phyloP scores from a whole-genome alignment of 2,329 filamentous ascomycete species.

The Claviceps digitariae region DNA sequence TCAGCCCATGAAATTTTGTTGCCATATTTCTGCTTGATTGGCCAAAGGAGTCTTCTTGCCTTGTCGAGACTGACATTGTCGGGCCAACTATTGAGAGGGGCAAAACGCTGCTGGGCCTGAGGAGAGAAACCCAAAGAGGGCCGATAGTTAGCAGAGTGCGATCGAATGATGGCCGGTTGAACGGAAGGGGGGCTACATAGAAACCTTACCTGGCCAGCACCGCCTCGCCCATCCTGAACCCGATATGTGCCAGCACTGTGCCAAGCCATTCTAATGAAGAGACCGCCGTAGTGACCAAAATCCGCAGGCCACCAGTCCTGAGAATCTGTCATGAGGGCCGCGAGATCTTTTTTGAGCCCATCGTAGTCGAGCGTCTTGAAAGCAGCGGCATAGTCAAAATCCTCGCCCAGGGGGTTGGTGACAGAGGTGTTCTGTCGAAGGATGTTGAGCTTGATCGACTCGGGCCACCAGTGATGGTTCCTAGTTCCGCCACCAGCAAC shows the following conservation, averaged over 20 bases:
- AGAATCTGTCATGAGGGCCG: constrained; percentile 61
- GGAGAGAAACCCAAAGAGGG: background rate
- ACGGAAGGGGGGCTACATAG: no score
- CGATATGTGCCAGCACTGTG: constrained; percentile 70
- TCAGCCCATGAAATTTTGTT: constrained; percentile 75
- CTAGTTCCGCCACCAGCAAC: constrained; percentile 49
- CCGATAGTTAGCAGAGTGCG: background rate
- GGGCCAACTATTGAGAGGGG: constrained; percentile 68
- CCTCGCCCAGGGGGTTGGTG: constrained; percentile 49
- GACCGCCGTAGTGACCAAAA: constrained; percentile 67
- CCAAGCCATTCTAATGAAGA: constrained; percentile 73
- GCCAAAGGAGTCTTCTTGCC: constrained; percentile 65
- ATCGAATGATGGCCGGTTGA: no score
- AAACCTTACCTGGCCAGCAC: constrained; percentile 41
- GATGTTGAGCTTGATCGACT: constrained; percentile 52
- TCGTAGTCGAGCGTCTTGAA: constrained; percentile 48
- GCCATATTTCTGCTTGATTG: constrained; percentile 75
- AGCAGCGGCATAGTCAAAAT: constrained; percentile 59
- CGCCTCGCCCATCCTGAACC: constrained; percentile 60
- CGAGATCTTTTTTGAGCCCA: constrained; percentile 63
- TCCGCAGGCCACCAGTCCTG: constrained; percentile 75
- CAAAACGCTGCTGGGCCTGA: constrained; percentile 61
- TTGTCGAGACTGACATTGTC: constrained; percentile 71
- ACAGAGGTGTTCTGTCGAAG: constrained; percentile 55
- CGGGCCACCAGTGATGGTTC: constrained; percentile 65